Evolutionary conservation across 176 grass and related monocot genomes (phyloP).

Genomic region (Saccharum officinarum): DNA sequence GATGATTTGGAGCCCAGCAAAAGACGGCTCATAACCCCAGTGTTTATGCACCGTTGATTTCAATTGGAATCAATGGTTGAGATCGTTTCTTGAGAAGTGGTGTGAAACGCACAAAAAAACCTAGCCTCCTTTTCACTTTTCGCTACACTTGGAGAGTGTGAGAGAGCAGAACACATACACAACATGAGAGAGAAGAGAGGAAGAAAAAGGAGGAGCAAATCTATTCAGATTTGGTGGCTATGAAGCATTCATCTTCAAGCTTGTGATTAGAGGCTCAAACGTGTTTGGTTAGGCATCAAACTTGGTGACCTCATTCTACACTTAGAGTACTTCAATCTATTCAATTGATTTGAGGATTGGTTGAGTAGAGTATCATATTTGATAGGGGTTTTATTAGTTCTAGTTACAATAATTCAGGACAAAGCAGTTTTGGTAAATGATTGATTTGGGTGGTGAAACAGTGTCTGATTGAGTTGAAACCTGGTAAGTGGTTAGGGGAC

Average conservation of each 20-base stretch:
- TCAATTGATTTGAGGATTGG: neutral
- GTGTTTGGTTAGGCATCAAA: neutral
- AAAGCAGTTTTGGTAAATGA: neutral
- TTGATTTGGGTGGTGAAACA: neutral
- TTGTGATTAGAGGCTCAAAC: neutral
- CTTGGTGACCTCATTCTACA: neutral
- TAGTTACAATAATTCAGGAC: neutral
- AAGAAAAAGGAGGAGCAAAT: neutral
- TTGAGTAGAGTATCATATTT: neutral
- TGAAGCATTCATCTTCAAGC: neutral
- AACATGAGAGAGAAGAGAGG: neutral
- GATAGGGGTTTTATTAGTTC: neutral
- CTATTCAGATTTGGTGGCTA: neutral
- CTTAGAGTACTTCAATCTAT: neutral
- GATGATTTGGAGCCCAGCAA: neutral
- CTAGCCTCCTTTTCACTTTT: too few species aligned
- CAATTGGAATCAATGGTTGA: too few species aligned
- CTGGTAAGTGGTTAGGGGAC: neutral
- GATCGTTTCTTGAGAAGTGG: too few species aligned
- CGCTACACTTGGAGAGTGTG: too few species aligned
- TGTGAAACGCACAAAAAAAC: too few species aligned
- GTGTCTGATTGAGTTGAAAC: neutral
- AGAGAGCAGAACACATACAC: too few species aligned
- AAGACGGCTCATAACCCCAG: neutral
- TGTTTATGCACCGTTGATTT: too few species aligned